Evolutionary conservation across 306 rosid genomes (phyloP).

Genomic region (Leucaena leucocephala): DNA sequence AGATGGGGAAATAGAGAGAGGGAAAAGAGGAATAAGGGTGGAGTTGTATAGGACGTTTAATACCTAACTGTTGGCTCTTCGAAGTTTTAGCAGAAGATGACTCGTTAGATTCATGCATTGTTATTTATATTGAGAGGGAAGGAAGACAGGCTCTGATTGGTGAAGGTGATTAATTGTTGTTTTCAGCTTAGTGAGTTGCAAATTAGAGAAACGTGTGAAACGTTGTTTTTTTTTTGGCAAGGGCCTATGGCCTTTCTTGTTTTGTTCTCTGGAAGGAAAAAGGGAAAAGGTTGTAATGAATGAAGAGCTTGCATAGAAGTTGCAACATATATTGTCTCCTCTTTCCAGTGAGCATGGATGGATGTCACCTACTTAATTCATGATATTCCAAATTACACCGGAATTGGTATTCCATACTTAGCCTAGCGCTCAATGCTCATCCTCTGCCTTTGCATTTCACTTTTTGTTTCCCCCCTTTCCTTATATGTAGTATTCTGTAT

Average conservation of each 20-base stretch:
- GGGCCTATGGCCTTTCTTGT: slow-evolving; percentile 34
- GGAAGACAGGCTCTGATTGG: slow-evolving; percentile 48
- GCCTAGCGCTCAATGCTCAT: background rate
- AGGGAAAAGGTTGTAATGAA: background rate
- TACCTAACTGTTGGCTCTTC: slow-evolving; percentile 84
- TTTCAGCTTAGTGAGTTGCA: slow-evolving; percentile 43
- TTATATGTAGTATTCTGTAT: no score
- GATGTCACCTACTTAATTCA: background rate
- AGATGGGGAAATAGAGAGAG: slow-evolving; percentile 6
- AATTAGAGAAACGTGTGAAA: slow-evolving; percentile 47
- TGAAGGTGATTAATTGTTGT: slow-evolving; percentile 49
- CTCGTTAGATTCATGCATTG: slow-evolving; percentile 51
- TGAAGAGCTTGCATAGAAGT: background rate
- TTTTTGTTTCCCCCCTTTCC: background rate
- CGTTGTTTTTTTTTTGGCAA: slow-evolving; percentile 6
- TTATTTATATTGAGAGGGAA: slow-evolving; percentile 35
- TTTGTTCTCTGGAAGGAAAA: slow-evolving; percentile 2
- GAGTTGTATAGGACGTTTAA: slow-evolving; percentile 56
- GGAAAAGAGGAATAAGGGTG: slow-evolving; percentile 6
- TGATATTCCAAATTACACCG: background rate
- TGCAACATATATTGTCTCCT: background rate
- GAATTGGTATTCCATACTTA: background rate
- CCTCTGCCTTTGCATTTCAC: background rate
- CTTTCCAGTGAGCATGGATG: background rate
- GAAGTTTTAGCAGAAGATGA: slow-evolving; percentile 87